A percentile compares a stretch with the other conserved stretches of the same genome.
These are phyloP conservation scores for Cryptosporidium sp. DNA, from an alignment of 169 alveolate genomes.

Conservation along the genomic window DNA sequence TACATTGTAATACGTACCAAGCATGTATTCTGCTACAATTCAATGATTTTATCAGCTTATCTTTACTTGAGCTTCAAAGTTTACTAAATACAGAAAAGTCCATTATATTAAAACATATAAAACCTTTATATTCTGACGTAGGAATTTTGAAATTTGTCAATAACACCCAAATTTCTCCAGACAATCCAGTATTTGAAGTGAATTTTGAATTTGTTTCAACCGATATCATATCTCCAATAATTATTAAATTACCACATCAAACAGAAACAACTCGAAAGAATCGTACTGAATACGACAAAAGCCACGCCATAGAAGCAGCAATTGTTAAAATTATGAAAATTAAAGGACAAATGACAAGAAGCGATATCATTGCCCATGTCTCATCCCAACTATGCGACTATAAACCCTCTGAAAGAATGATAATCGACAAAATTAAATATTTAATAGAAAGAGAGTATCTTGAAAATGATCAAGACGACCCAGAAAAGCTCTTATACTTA, in stretches of 20 bases:
- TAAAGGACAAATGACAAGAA: constrained; percentile 79
- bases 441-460: constrained; percentile 58
- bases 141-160: not conserved
- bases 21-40: constrained; percentile 83
- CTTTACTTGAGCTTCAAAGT: constrained; percentile 20
- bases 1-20: constrained; percentile 82
- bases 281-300: constrained; percentile 86
- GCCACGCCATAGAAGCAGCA: constrained; percentile 92
- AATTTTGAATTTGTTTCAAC: not conserved
- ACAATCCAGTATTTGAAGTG: constrained; percentile 5
- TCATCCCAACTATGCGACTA: constrained; percentile 18
- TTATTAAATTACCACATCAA: constrained; percentile 73
- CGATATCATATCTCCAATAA: not conserved
- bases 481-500: constrained; percentile 8
- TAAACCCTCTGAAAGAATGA: not conserved
- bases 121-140: constrained; percentile 29
- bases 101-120: constrained; percentile 25
- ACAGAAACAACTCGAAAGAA: constrained; percentile 77
- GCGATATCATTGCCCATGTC: constrained; percentile 77
- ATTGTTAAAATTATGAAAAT: constrained; percentile 92
- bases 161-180: not conserved
- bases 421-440: constrained; percentile 26
- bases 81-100: constrained; percentile 32
- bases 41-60: constrained; percentile 70
- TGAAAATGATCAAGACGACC: constrained; percentile 40